These are phyloP conservation scores for Marasmius oreades DNA, from an alignment of 1,284 basidiomycete genomes.

Conservation along the genomic window DNA sequence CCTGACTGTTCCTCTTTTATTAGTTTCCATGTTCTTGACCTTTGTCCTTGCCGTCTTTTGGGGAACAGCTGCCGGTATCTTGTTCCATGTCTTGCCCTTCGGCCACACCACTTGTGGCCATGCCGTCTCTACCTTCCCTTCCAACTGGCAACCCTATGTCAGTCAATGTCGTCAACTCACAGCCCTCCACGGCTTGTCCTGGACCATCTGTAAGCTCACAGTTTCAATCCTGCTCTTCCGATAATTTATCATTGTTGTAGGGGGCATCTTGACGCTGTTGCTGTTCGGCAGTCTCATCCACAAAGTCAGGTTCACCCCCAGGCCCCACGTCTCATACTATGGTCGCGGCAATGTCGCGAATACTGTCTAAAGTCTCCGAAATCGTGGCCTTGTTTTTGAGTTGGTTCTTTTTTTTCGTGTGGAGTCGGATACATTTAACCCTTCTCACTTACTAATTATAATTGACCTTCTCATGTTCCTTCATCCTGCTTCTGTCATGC, in stretches of 20 bases:
- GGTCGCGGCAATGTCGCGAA: not conserved
- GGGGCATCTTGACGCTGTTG: conserved; percentile 22
- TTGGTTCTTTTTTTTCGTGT: not conserved
- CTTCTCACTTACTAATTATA: too few relatives aligned
- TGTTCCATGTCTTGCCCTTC: conserved; percentile 24
- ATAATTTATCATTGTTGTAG: conserved; percentile 12
- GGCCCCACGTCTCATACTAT: conserved; percentile 16
- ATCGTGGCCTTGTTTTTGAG: not conserved
- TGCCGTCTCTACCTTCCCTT: conserved; percentile 16
- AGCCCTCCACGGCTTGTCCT: conserved; percentile 25
- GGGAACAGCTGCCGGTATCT: conserved; percentile 27
- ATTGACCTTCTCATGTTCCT: too few relatives aligned
- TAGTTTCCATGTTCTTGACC: conserved; percentile 22
- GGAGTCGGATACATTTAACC: too few relatives aligned
- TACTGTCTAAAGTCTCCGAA: not conserved
- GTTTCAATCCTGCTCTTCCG: not conserved
- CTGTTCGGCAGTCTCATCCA: conserved; percentile 24
- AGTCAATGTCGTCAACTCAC: conserved; percentile 25
- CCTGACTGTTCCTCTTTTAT: not conserved
- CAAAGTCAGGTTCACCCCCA: conserved; percentile 18
- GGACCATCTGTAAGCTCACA: conserved; percentile 23
- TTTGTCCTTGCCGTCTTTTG: conserved; percentile 28
- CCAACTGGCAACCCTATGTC: conserved; percentile 22
- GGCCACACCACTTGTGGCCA: conserved; percentile 17
- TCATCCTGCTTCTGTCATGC: too few relatives aligned